phyloP scores from a whole-genome alignment of 495 filamentous ascomycete genomes.

The Neurospora cerealis region DNA sequence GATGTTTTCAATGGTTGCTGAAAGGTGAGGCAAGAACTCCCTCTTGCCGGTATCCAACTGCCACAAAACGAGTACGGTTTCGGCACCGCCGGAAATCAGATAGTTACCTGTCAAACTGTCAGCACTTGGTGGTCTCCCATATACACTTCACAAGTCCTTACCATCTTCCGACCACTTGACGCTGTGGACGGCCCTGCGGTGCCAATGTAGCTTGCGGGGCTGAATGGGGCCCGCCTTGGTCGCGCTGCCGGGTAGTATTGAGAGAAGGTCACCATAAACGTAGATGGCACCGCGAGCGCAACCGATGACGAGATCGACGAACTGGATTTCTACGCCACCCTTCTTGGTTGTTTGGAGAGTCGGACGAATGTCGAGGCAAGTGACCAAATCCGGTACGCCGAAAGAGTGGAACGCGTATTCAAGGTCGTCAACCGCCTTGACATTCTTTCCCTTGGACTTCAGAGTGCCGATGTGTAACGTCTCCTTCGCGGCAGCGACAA shows the following conservation, averaged over 20 bases:
- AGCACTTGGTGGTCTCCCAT: neutral
- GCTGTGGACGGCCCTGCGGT: slow-evolving; percentile 67
- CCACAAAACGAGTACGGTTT: slow-evolving; percentile 91
- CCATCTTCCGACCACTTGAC: slow-evolving; percentile 88
- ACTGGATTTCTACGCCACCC: slow-evolving; percentile 22
- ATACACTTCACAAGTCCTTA: slow-evolving; percentile 29
- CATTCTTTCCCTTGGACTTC: slow-evolving; percentile 5
- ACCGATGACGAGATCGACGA: slow-evolving; percentile 64
- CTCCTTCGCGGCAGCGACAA: slow-evolving; percentile 30
- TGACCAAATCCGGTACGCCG: slow-evolving; percentile 43
- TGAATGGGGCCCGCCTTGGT: slow-evolving; percentile 29
- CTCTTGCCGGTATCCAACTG: slow-evolving; percentile 77
- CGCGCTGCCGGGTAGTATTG: slow-evolving; percentile 33
- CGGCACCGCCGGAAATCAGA: slow-evolving; percentile 81
- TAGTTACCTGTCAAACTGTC: slow-evolving; percentile 65
- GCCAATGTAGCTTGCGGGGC: slow-evolving; percentile 75
- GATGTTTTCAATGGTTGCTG: slow-evolving; percentile 70
- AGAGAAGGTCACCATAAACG: slow-evolving; percentile 63
- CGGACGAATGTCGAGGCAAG: slow-evolving; percentile 44
- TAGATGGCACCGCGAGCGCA: slow-evolving; percentile 63
- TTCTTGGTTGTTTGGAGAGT: slow-evolving; percentile 22
- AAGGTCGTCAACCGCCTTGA: slow-evolving; percentile 24
- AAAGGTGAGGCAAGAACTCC: slow-evolving; percentile 79
- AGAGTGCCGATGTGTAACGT: slow-evolving; percentile 29
- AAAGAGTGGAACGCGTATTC: slow-evolving; percentile 40